Percentiles rank a stretch among this genome's conserved stretches.
These are phyloP conservation scores for Quercus alba DNA, from an alignment of 306 rosid genomes.

Conservation along the genomic window DNA sequence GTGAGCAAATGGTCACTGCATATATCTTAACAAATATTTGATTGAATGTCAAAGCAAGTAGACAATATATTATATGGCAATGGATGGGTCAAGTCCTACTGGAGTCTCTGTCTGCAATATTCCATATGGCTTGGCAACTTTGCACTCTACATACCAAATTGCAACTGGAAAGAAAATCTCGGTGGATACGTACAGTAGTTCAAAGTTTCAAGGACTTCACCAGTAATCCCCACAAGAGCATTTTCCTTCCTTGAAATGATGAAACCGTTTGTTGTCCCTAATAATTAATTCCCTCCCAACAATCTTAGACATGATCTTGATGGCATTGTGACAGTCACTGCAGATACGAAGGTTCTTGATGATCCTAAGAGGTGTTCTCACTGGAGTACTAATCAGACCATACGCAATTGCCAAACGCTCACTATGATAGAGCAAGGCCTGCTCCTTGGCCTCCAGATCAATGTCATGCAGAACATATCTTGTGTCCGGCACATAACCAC, in stretches of 20 bases:
- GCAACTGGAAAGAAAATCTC: constrained; percentile 13
- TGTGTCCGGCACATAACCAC: constrained; percentile 76
- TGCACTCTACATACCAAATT: constrained; percentile 19
- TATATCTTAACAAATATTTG: constrained; percentile 6
- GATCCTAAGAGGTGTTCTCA: constrained; percentile 79
- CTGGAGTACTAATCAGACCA: constrained; percentile 84
- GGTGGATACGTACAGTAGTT: constrained; percentile 1
- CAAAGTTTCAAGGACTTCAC: constrained; percentile 34
- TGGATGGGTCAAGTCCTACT: no score
- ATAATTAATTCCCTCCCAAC: constrained; percentile 78
- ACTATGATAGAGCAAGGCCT: constrained; percentile 80
- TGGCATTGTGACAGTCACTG: constrained; percentile 91
- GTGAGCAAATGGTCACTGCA: neutral
- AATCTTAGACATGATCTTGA: constrained; percentile 87
- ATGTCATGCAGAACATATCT: constrained; percentile 89
- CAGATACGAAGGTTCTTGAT: constrained; percentile 81
- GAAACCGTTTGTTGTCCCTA: constrained; percentile 82
- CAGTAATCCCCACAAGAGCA: constrained; percentile 95
- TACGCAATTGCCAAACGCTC: constrained; percentile 85
- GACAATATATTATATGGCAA: constrained; percentile 3
- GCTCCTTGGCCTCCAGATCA: constrained; percentile 94
- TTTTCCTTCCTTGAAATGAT: constrained; percentile 89
- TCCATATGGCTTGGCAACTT: constrained; percentile 9
- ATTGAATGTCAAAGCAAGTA: constrained; percentile 26
- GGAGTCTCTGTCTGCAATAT: neutral